Evolutionary conservation across 345 rosid species (phyloP).

Genomic region (Gossypium ekmanianum): DNA sequence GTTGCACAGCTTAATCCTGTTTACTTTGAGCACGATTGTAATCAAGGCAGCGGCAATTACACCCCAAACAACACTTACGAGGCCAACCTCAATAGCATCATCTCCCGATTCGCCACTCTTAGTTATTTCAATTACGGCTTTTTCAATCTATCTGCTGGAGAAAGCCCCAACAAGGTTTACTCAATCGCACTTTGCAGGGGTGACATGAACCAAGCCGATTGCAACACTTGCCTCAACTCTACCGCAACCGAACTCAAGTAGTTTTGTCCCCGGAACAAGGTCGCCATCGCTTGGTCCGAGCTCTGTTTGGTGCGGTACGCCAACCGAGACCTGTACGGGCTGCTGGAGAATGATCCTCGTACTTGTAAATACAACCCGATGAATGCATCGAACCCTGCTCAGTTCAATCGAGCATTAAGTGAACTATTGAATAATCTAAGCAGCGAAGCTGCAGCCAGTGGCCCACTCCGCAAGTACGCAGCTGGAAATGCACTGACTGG

Average conservation of each 20-base stretch:
- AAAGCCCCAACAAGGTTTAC: not conserved
- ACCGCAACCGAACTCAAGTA: slow-evolving; percentile 19
- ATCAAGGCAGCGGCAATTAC: not conserved
- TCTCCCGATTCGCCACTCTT: not conserved
- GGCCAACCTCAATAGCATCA: not conserved
- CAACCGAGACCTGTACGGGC: slow-evolving; percentile 27
- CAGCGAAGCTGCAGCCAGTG: not conserved
- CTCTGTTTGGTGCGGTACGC: slow-evolving; percentile 46
- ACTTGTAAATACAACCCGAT: slow-evolving; percentile 10
- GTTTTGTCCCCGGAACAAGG: slow-evolving; percentile 34
- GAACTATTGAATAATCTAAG: slow-evolving; percentile 10
- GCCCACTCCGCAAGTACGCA: slow-evolving; percentile 6
- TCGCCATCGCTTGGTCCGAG: slow-evolving; percentile 33
- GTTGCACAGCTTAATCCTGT: not conserved
- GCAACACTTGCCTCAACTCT: slow-evolving; percentile 30
- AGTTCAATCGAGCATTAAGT: slow-evolving; percentile 25
- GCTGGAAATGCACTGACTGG: slow-evolving; percentile 8
- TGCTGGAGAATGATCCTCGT: slow-evolving; percentile 18
- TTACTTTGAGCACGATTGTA: not conserved
- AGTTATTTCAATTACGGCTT: not conserved
- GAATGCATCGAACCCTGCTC: slow-evolving; percentile 24
- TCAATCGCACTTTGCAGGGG: not conserved
- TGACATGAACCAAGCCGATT: slow-evolving; percentile 13
- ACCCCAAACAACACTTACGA: not conserved
- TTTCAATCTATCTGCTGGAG: not conserved